A percentile compares a stretch with the other conserved stretches of the same genome.
phyloP scores from a whole-genome alignment of 169 alveolate genomes.

The Pseudocohnilembus persalinus region DNA sequence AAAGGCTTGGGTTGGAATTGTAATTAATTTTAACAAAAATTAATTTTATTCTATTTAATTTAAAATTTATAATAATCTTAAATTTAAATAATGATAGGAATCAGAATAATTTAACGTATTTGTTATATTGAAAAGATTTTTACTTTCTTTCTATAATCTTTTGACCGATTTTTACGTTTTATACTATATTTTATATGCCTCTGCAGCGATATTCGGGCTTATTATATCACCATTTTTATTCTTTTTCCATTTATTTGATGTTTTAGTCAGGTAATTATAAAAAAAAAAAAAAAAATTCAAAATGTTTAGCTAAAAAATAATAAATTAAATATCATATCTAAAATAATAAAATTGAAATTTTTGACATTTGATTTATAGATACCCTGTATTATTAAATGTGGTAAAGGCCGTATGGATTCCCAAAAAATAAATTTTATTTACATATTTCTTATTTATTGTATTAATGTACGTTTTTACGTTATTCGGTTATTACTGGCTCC shows the following conservation, averaged over 20 bases:
- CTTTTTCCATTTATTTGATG: constrained; percentile 47
- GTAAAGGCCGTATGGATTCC: constrained; percentile 52
- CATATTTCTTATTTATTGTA: constrained; percentile 40
- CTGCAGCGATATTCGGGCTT: constrained; percentile 39
- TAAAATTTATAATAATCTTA: neutral
- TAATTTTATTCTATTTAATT: neutral
- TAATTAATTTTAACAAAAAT: neutral
- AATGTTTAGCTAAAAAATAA: too few species aligned
- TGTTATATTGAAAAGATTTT: constrained; percentile 11
- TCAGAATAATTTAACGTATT: constrained; percentile 24
- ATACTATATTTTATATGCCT: constrained; percentile 38
- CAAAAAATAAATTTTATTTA: constrained; percentile 37
- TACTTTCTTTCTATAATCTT: constrained; percentile 16
- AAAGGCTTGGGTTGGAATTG: constrained; percentile 47
- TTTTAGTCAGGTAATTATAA: constrained; percentile 25
- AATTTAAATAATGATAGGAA: neutral
- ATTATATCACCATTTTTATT: constrained; percentile 42
- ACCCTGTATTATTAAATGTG: constrained; percentile 44
- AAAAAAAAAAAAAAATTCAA: too few species aligned
- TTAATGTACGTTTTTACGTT: constrained; percentile 45
- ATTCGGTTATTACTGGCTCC: constrained; percentile 42
- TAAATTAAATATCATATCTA: too few species aligned
- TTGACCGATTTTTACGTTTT: constrained; percentile 44
- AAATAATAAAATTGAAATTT: too few species aligned
- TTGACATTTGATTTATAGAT: neutral